Base-by-base conservation (phyloP, 2,329 filamentous ascomycete genomes). In the Penicillium concentricum region DNA sequence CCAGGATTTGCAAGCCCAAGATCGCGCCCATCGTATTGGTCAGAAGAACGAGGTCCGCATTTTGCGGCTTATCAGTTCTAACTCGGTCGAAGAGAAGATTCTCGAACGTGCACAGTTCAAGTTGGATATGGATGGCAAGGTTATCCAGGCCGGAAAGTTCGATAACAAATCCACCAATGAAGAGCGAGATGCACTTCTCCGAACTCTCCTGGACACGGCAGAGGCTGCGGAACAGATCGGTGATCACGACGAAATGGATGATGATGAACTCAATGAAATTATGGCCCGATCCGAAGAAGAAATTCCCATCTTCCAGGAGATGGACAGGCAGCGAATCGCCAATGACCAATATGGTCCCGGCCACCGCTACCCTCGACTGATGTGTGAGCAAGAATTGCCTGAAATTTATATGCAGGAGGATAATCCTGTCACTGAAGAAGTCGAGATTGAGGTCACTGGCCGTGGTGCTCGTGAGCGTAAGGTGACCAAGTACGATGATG, bases 31-130 rank as follows among this genome's bases (percentile, higher is more conserved):
- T 86, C 93, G 94, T 89, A 99, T 99, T 65, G 94, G 94, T 60
- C 94, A 99, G 76, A 99, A 99, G 87, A 99, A 99, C 68, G 94
- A 99, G 76, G 94, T 99, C 55, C 90, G 94, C 67, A 99, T 99
- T 73, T 79, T 99, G 58, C 88, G 94, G 75, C 82, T 99, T 43
- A 97, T 99, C 75, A 97, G 89, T 63, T 95, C 92, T 10, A 96
- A 96, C 69, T 97, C 94, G 0, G 92, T 99, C 2, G 94, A 99
- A 76, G 94, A 99, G 77, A 97, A 97, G 81, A 99, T 99, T 72
- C 81, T 99, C 51, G 94, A 97, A 74, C 89, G 93, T 73, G 94
- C 94, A 3, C 89, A 96, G 65, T 99, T 89, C 84, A 99, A 99
- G 83, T 84, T 99, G 63, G 93, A 97, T 74, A 97, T 99, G 89